Evolutionary conservation across 805 yeast genomes (phyloP).

Genomic region (Wickerhamomyces hampshirensis): DNA sequence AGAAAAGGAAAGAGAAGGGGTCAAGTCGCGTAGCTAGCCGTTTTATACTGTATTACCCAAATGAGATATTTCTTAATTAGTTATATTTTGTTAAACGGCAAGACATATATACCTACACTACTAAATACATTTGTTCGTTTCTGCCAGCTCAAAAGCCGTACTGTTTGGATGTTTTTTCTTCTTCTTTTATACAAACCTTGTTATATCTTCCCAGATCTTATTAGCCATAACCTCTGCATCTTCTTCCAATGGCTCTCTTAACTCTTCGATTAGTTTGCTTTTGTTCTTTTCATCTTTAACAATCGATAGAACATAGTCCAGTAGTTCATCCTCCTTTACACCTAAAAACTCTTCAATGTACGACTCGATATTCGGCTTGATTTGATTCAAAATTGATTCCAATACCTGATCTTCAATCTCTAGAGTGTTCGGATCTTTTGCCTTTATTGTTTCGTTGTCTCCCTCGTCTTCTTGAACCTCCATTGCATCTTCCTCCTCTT

Average conservation of each 20-base stretch:
- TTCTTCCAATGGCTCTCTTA: constrained; percentile 47
- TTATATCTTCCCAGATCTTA: constrained; percentile 31
- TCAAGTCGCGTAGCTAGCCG: no score
- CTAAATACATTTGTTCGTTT: no score
- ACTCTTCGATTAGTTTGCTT: constrained; percentile 35
- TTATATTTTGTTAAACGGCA: no score
- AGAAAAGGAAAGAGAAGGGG: no score
- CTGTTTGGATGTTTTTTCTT: background rate
- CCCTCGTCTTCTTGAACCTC: constrained; percentile 6
- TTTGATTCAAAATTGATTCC: constrained; percentile 13
- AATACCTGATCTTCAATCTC: constrained; percentile 11
- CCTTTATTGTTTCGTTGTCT: background rate
- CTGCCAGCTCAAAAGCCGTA: background rate
- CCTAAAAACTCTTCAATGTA: constrained; percentile 51
- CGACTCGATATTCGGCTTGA: constrained; percentile 34
- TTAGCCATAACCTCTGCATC: constrained; percentile 39
- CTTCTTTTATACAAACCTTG: background rate
- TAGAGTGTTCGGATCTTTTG: background rate
- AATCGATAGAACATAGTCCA: constrained; percentile 37
- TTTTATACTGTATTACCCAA: no score
- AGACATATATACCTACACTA: no score
- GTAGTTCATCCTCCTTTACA: constrained; percentile 45
- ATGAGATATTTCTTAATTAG: no score
- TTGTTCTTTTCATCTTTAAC: constrained; percentile 31
- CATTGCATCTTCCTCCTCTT: constrained; percentile 8